Conservation (phyloP, 352 stramenopile species). For the Pythium aristosporum region DNA sequence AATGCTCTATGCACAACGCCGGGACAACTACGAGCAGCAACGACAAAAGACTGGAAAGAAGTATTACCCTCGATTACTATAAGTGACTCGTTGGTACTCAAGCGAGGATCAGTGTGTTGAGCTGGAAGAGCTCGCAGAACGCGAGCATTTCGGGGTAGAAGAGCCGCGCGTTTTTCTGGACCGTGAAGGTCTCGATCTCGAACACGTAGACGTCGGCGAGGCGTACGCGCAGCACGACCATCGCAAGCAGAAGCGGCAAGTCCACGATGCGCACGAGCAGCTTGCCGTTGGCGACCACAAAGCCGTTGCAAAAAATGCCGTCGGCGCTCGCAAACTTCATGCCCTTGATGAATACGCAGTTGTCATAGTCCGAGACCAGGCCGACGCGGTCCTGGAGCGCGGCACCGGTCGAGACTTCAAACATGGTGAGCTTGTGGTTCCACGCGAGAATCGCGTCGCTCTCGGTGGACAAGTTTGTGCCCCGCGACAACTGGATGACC, state of each 20-base stretch:
- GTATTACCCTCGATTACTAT: background rate
- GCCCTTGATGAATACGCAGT: slow-evolving; percentile 28
- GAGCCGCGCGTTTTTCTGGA: slow-evolving; percentile 33
- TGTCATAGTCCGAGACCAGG: slow-evolving; percentile 25
- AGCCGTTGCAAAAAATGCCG: slow-evolving; percentile 31
- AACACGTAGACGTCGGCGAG: slow-evolving; percentile 36
- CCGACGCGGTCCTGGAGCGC: slow-evolving; percentile 20
- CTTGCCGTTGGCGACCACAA: slow-evolving; percentile 26
- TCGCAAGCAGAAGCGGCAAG: slow-evolving; percentile 18
- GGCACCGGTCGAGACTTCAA: slow-evolving; percentile 24
- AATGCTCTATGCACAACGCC: background rate
- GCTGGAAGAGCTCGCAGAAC: slow-evolving; percentile 28
- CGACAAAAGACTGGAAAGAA: background rate
- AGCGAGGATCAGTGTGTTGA: slow-evolving; percentile 25
- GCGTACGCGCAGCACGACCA: slow-evolving; percentile 22
- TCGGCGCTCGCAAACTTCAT: slow-evolving; percentile 30
- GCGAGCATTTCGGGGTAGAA: slow-evolving; percentile 40
- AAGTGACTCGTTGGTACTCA: background rate
- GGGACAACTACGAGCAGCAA: background rate
- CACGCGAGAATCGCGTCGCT: slow-evolving; percentile 1
- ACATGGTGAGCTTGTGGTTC: slow-evolving; percentile 20
- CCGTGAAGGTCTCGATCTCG: slow-evolving; percentile 13
- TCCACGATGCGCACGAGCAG: slow-evolving; percentile 26
- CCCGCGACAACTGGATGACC: background rate
- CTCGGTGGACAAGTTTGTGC: slow-evolving; percentile 8